Evolutionary conservation across 2,329 filamentous ascomycete genomes (phyloP), one percentile per base, ranked within the genome.

Genomic region (Colletotrichum tamarilloi): DNA sequence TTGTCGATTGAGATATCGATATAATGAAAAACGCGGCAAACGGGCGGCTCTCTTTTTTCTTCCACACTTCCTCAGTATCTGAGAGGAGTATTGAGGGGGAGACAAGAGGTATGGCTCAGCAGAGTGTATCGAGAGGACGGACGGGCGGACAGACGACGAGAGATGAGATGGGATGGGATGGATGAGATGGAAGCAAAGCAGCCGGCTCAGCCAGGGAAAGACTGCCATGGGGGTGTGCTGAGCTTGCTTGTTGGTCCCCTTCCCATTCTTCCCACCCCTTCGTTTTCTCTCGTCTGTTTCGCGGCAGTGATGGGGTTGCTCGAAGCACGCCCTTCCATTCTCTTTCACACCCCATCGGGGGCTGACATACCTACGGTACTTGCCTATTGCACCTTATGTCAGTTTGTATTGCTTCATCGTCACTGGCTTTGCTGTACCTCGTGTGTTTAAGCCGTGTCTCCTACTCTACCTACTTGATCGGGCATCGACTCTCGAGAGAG

Each of bases 151-250:
- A 49, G 30, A 49, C 42, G 30, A 62, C 32, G 56, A 63, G 65
- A 49, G 57, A 62, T 42, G 46, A 28, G 49, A 68, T 68, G 65
- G 58, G 69, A 72, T 58, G 69, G 42, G 69, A 68, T 68, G 65
- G 35, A 60, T 73, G 53, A 60, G 42, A 69, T 70, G 53, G 65
- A 55, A 55, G 52, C 22, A 55, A 55, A 24, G 52, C 32, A 60
- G 22, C 28, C 35, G n/a, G 53, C 22, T 65, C 24, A 72, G 58
- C 52, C 38, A 53, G 58, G 38, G 32, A 52, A 62, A 68, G 38
- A 64, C 38, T 73, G 66, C 46, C 49, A 64, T 56, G 65, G 57
- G 60, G 52, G 62, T 58, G 35, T 62, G 57, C 64, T 38, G 57
- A 68, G 58, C 58, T 26, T 16, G 56, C 64, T 52, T 62, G 62